Conservation (phyloP, 345 rosid species). For the Kandelia obovata region DNA sequence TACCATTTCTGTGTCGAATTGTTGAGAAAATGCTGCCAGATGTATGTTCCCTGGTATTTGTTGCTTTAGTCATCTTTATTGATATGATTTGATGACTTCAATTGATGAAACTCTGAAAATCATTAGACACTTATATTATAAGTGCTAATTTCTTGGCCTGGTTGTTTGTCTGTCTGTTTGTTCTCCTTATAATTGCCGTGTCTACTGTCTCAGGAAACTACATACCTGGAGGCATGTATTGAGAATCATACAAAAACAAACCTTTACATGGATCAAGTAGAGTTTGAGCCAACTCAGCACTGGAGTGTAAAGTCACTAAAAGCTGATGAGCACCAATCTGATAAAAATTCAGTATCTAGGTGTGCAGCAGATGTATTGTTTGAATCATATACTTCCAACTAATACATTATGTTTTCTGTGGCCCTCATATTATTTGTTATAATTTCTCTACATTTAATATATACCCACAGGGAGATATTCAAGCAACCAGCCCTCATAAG, state of each 20-base stretch:
- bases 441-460: background rate
- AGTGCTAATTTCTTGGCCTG: background rate
- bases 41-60: background rate
- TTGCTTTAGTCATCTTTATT: background rate
- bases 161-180: background rate
- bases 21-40: background rate
- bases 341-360: conserved; percentile 43
- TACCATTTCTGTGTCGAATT: background rate
- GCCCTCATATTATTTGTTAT: background rate
- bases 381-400: background rate
- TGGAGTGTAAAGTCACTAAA: conserved; percentile 69
- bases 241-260: conserved; percentile 89
- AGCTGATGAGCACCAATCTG: conserved; percentile 44
- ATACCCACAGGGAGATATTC: conserved; percentile 50
- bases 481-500: conserved; percentile 73
- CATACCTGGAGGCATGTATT: conserved; percentile 89
- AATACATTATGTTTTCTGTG: background rate
- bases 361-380: conserved; percentile 16
- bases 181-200: conserved; percentile 1
- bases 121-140: too few relatives aligned
- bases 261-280: conserved; percentile 97
- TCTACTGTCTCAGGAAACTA: conserved; percentile 61
- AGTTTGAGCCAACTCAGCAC: conserved; percentile 87
- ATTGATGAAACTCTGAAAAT: too few relatives aligned
- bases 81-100: background rate